These are phyloP conservation scores for Aspergillus bertholletiae DNA, from an alignment of 495 filamentous ascomycete species.

Conservation along the genomic window DNA sequence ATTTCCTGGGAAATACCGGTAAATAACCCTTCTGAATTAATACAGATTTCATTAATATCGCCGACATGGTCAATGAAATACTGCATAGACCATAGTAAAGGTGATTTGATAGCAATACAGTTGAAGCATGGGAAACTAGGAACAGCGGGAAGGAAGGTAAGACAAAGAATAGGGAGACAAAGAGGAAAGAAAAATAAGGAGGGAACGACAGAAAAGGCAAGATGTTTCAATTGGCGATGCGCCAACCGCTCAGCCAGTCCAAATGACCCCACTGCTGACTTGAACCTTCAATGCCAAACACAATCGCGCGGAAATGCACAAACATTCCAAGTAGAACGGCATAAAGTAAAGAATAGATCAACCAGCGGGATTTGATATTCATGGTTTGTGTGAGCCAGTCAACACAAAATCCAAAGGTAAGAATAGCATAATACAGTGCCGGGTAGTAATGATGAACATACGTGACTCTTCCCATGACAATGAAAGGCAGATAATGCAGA, in stretches of 20 bases:
- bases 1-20: too few relatives aligned
- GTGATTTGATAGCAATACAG: background rate
- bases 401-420: conserved; percentile 80
- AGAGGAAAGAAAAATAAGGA: too few relatives aligned
- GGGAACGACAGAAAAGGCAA: background rate
- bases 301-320: conserved; percentile 87
- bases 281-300: conserved; percentile 88
- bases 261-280: conserved; percentile 84
- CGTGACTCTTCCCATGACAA: conserved; percentile 96
- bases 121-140: background rate
- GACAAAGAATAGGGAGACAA: background rate
- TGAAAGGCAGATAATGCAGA: conserved; percentile 92
- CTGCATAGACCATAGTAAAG: background rate
- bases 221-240: conserved; percentile 41
- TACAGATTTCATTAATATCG: background rate
- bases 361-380: conserved; percentile 54
- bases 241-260: conserved; percentile 76
- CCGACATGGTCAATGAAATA: background rate
- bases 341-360: conserved; percentile 70
- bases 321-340: conserved; percentile 71
- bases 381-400: conserved; percentile 74
- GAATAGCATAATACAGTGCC: conserved; percentile 95
- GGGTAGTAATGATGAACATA: conserved; percentile 99
- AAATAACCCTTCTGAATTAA: too few relatives aligned
- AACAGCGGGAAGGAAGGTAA: background rate